Evolutionary conservation across 257 asterid species (phyloP), one percentile per base, ranked within the genome.

Genomic region (Orobanche coerulescens): DNA sequence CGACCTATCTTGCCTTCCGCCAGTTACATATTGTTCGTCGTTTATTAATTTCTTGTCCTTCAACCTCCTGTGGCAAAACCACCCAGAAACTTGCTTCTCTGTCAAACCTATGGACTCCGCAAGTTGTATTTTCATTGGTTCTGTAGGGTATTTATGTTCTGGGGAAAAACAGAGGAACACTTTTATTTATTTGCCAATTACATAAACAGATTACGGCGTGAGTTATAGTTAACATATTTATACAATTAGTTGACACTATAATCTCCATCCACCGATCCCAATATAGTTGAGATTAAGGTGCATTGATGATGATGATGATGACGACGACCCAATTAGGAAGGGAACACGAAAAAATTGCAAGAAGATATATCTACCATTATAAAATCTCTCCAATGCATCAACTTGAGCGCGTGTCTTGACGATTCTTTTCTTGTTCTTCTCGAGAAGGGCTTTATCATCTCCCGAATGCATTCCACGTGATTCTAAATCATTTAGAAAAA

Each of bases 41-140:
- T 66, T 67, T 37, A 43, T 16, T 44, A 73, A 42, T 64, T 71
- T 81, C 76, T 88, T 88, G 76, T 88, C 96, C 66, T 85, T 85
- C 81, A 85, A 75, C 77, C 96, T 78, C 65, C 96, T 73, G 70
- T 88, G 94, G 68, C 96, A 88, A 75, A 88, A 88, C 96, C 96
- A 88, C 20, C 96, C 94, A 19, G 94, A 79, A 37, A 88, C 74
- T 77, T 85, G 96, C 73, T 83, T 88, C 72, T 88, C 96, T 16
- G 96, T 79, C 78, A 88, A 71, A 31, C 96, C 96, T 34, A 81
- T 69, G 49, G 90, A 68, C 75, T 76, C 77, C 0, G 86, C 92
- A 25, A 88, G 62, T 36, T 85, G 78, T 66, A 64, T 58, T 78
- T 88, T 88, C 87, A 79, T 64, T 20, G 77, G 4, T 76, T 82